Evolutionary conservation across 2,329 filamentous ascomycete genomes (phyloP).

Genomic region (Trichoderma harzianum): DNA sequence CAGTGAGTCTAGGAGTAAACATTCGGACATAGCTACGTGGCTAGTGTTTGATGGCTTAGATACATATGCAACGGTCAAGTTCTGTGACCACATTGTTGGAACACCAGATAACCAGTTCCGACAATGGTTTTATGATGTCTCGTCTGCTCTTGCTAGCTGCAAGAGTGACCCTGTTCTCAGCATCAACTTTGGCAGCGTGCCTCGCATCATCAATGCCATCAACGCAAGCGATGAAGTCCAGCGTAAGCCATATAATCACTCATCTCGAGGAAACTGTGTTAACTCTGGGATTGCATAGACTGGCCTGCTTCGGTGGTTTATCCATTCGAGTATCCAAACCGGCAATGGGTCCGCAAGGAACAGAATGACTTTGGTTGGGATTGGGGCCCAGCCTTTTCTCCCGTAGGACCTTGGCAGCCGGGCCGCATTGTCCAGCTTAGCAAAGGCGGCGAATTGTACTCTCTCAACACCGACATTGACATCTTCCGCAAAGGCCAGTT

Average conservation of each 20-base stretch:
- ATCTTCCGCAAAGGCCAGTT: constrained; percentile 57
- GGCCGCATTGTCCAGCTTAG: constrained; percentile 53
- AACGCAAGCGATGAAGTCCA: constrained; percentile 7
- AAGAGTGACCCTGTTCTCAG: constrained; percentile 17
- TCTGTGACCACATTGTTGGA: constrained; percentile 53
- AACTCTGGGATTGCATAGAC: not conserved
- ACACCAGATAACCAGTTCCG: constrained; percentile 61
- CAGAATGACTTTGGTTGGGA: constrained; percentile 65
- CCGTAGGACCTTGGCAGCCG: constrained; percentile 60
- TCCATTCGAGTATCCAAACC: constrained; percentile 23
- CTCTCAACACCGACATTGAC: constrained; percentile 47
- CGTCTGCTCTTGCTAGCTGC: constrained; percentile 35
- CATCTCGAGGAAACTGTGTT: fast-evolving
- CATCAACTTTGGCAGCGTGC: constrained; percentile 25
- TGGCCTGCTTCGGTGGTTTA: constrained; percentile 16
- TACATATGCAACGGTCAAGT: constrained; percentile 54
- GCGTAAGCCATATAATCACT: not conserved
- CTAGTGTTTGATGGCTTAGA: constrained; percentile 61
- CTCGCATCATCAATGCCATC: constrained; percentile 21
- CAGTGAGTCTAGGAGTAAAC: constrained; percentile 24
- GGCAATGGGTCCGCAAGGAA: constrained; percentile 50
- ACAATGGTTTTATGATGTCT: constrained; percentile 58
- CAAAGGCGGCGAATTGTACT: constrained; percentile 27
- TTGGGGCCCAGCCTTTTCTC: constrained; percentile 59
- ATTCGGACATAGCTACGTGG: constrained; percentile 40